Percentiles rank a stretch among this genome's conserved stretches.
Evolutionary conservation across 2,329 filamentous ascomycete genomes (phyloP).

Genomic region (Phialophora macrospora): DNA sequence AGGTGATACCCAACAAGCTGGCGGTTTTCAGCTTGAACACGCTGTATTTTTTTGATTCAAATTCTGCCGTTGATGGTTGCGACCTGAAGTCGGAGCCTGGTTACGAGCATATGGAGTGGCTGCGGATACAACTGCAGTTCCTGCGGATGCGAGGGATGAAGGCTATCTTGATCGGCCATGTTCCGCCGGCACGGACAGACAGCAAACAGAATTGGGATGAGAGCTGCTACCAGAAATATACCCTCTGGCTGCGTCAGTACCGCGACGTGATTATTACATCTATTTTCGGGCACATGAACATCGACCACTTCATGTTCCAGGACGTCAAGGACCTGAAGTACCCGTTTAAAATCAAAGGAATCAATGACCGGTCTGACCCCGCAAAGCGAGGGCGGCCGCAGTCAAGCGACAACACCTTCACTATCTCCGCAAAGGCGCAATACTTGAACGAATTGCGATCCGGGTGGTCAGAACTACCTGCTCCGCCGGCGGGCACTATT

Average conservation of each 20-base stretch:
- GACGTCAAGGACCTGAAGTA: conserved; percentile 75
- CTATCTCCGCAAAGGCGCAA: conserved; percentile 69
- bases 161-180: conserved; percentile 90
- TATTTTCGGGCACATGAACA: conserved; percentile 95
- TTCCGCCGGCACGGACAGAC: conserved; percentile 83
- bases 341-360: conserved; percentile 40
- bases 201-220: conserved; percentile 93
- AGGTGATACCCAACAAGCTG: conserved; percentile 83
- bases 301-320: conserved; percentile 94
- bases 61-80: conserved; percentile 92
- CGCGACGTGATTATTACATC: conserved; percentile 82
- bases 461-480: conserved; percentile 77
- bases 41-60: conserved; percentile 92
- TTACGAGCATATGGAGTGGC: conserved; percentile 94
- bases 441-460: conserved; percentile 80
- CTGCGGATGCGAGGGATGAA: conserved; percentile 86
- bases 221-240: conserved; percentile 97
- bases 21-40: conserved; percentile 95
- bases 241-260: conserved; percentile 86
- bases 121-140: conserved; percentile 83
- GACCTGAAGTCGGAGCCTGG: conserved; percentile 78
- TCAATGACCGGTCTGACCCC: conserved; percentile 53
- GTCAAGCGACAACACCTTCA: conserved; percentile 57
- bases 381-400: conserved; percentile 14
- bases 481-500: conserved; percentile 47